A percentile compares a stretch with the other conserved stretches of the same genome.
These are phyloP conservation scores for Arthroderma uncinatum DNA, from an alignment of 2,329 filamentous ascomycete genomes.

Conservation along the genomic window DNA sequence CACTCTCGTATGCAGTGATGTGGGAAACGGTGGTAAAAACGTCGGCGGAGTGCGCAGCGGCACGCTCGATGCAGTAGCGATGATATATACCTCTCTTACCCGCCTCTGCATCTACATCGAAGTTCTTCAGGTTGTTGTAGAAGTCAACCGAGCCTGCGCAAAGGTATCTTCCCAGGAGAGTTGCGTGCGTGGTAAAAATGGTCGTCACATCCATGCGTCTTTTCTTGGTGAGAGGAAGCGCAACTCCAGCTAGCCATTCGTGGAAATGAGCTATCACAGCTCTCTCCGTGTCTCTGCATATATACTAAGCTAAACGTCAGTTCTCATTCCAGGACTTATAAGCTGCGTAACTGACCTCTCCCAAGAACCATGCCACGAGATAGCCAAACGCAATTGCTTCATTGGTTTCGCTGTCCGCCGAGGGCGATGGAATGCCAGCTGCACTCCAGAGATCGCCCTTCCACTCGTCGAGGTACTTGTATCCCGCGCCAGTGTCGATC, in stretches of 20 bases:
- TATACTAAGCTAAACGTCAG: slow-evolving; percentile 52
- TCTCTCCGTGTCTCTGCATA: slow-evolving; percentile 79
- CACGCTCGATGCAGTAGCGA: slow-evolving; percentile 93
- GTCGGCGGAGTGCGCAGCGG: slow-evolving; percentile 80
- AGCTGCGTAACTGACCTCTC: slow-evolving; percentile 56
- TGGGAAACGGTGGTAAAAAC: slow-evolving; percentile 98
- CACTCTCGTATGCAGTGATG: slow-evolving; percentile 95
- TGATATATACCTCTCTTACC: slow-evolving; percentile 98
- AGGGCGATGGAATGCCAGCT: slow-evolving; percentile 85
- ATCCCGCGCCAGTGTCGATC: slow-evolving; percentile 89
- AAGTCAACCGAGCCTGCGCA: slow-evolving; percentile 97
- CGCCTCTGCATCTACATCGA: slow-evolving; percentile 91
- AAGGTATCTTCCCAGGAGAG: slow-evolving; percentile 85
- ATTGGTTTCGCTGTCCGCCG: slow-evolving; percentile 87
- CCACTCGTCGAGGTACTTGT: slow-evolving; percentile 88
- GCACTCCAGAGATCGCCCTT: slow-evolving; percentile 91
- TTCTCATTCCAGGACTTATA: not conserved
- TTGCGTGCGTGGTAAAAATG: slow-evolving; percentile 97
- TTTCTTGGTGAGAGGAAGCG: slow-evolving; percentile 82
- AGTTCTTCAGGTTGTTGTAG: slow-evolving; percentile 96
- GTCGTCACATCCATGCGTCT: slow-evolving; percentile 92
- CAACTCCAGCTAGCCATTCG: slow-evolving; percentile 94
- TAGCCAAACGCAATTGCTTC: slow-evolving; percentile 97
- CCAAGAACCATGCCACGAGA: slow-evolving; percentile 92
- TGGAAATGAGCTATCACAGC: slow-evolving; percentile 98